phyloP scores from a whole-genome alignment of 495 filamentous ascomycete genomes.

The Astrocystis sublimbata region DNA sequence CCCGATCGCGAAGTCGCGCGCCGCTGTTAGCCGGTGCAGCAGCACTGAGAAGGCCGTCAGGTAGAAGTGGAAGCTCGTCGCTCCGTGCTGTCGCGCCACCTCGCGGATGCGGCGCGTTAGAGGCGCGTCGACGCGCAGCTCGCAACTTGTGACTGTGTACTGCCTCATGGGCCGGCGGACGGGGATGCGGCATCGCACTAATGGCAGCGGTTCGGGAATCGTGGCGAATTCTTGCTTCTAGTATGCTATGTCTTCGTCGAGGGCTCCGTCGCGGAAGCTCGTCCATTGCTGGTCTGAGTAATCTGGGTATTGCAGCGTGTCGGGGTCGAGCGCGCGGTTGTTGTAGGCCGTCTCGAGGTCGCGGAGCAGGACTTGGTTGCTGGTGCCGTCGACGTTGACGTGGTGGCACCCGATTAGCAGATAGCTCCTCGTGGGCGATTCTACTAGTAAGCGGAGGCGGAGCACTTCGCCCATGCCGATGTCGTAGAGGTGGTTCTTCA shows the following conservation, averaged over 20 bases:
- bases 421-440: constrained; percentile 9
- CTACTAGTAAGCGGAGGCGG: constrained; percentile 14
- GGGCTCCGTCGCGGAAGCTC: constrained; percentile 1
- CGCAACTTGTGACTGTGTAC: too few relatives aligned
- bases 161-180: neutral
- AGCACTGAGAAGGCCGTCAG: constrained; percentile 25
- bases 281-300: constrained; percentile 20
- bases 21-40: constrained; percentile 14
- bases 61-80: constrained; percentile 34
- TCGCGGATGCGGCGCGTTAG: neutral
- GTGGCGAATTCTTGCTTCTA: constrained; percentile 38
- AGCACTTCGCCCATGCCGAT: neutral
- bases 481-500: neutral
- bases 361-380: neutral
- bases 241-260: constrained; percentile 24
- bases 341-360: neutral
- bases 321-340: neutral
- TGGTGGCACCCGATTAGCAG: constrained; percentile 20
- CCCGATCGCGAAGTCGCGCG: constrained; percentile 31
- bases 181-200: neutral
- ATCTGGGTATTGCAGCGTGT: constrained; percentile 11
- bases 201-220: neutral
- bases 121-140: neutral
- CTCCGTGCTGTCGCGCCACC: neutral
- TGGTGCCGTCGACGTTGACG: constrained; percentile 17